These are phyloP conservation scores for Pseudocercospora fijiensis DNA, from an alignment of 2,329 filamentous ascomycete genomes.

Conservation along the genomic window DNA sequence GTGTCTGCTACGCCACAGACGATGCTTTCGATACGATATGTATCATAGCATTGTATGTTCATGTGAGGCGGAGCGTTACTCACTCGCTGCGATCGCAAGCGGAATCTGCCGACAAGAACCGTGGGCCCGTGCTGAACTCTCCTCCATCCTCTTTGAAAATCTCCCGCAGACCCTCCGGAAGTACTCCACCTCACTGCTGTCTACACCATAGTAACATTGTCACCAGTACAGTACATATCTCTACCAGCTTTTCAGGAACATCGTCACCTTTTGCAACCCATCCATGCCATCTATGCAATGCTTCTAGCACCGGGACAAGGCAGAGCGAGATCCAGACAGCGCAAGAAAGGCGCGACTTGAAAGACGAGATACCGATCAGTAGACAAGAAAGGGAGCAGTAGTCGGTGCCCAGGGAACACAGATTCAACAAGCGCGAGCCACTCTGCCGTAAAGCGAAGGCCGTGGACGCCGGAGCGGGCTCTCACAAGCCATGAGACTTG, in stretches of 20 bases:
- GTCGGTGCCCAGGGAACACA: too few species aligned
- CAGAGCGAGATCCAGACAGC: neutral
- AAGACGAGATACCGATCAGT: too few species aligned
- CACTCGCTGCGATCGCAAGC: neutral
- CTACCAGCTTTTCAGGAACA: neutral
- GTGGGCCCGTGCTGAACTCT: neutral
- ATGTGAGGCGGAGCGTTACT: neutral
- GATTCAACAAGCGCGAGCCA: too few species aligned
- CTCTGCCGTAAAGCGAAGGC: neutral
- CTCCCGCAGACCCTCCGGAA: neutral
- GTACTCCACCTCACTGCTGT: neutral
- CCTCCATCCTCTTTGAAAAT: neutral
- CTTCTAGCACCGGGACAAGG: slow-evolving; percentile 1
- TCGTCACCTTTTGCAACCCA: neutral
- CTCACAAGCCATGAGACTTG: neutral
- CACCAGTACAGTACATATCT: neutral
- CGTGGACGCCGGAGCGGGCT: neutral
- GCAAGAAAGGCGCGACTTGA: slow-evolving; percentile 2
- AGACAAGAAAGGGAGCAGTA: too few species aligned
- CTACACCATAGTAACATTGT: neutral
- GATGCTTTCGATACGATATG: too few species aligned
- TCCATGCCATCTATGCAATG: neutral
- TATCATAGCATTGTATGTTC: too few species aligned
- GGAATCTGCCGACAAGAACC: too few species aligned
- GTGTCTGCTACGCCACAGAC: neutral